Percentiles rank a stretch among this genome's conserved stretches.
These are phyloP conservation scores for Picochlorum sp. DNA, from an alignment of 139 green algal species.

Conservation along the genomic window DNA sequence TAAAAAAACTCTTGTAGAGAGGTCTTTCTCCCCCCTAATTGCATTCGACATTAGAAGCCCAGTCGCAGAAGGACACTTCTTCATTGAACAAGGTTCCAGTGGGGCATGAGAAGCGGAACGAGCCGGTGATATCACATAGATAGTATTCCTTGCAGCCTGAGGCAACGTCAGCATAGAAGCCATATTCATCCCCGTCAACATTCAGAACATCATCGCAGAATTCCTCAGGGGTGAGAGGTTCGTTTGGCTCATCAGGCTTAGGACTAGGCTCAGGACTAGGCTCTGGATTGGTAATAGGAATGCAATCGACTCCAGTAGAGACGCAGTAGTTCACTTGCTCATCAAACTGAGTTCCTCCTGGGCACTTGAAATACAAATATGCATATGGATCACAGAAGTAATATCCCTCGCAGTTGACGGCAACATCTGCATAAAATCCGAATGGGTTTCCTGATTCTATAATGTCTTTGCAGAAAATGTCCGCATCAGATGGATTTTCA, in stretches of 20 bases:
- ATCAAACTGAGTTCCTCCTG: no score
- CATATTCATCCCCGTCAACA: neutral
- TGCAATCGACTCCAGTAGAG: no score
- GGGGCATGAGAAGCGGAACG: constrained; percentile 8
- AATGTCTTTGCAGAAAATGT: no score
- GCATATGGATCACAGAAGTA: no score
- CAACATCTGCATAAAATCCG: no score
- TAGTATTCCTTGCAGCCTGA: constrained; percentile 1
- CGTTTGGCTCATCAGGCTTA: neutral
- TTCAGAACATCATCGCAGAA: neutral
- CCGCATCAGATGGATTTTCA: no score
- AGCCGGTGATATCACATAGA: neutral
- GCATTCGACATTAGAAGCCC: constrained; percentile 14
- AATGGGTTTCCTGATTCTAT: no score
- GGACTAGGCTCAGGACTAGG: neutral
- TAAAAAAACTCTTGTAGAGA: no score
- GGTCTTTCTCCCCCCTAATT: no score
- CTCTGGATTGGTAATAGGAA: neutral
- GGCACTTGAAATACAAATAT: no score
- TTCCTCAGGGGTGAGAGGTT: neutral
- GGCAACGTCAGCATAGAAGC: constrained; percentile 12
- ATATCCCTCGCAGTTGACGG: no score
- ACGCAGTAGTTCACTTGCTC: no score
- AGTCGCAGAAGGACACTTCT: constrained; percentile 7
- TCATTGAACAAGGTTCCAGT: constrained; percentile 11